Evolutionary conservation across 768 basidiomycete genomes (phyloP), one percentile per base, ranked within the genome.

Genomic region (Russula lepida): DNA sequence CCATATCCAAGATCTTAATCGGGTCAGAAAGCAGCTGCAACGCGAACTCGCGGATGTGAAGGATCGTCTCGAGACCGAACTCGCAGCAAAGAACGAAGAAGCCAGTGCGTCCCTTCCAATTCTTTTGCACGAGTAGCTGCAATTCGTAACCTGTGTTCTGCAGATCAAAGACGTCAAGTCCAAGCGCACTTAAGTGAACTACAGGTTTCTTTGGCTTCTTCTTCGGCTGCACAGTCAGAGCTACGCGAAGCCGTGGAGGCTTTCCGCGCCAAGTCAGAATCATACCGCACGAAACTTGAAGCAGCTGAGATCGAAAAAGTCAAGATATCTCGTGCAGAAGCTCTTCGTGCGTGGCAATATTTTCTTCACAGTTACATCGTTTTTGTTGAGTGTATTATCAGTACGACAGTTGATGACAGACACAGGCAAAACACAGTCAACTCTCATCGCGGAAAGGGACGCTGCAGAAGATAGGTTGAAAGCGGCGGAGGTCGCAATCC

Each of bases 291-390:
- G 48, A 79, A 81, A 11, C 77, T 88, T 23, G 85, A 90, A 69
- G 81, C 81, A 13, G 79, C 84, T 0, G 88, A 91, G 68, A 82
- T 88, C 54, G 83, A 81, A 7, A 77, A 81, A 49, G 85, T 81
- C 6, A 88, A 84, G 66, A 78, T 81, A 15, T 80, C 82, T 50
- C 80, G 85, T 17, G 80, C 80, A 4, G 88, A 89, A 71, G 78
- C 81, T 5, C 78, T 81, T 66, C 77, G 89, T 89, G 60, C 54
- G 76, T 56, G 62, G 56, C 58, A 50, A 3, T 19, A 19, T 9
- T 35, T 33, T 43, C 28, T 28, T 52, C 6, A 0, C 28, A 43
- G 21, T 25, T 37, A 8, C 28, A 28, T 6, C 44, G 17, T 48
- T 51, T 51, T 37, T 33, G 43, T 49, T 46, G n/a, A 12, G 3